Evolutionary conservation across 306 rosid species (phyloP).

Genomic region (Urtica urens): DNA sequence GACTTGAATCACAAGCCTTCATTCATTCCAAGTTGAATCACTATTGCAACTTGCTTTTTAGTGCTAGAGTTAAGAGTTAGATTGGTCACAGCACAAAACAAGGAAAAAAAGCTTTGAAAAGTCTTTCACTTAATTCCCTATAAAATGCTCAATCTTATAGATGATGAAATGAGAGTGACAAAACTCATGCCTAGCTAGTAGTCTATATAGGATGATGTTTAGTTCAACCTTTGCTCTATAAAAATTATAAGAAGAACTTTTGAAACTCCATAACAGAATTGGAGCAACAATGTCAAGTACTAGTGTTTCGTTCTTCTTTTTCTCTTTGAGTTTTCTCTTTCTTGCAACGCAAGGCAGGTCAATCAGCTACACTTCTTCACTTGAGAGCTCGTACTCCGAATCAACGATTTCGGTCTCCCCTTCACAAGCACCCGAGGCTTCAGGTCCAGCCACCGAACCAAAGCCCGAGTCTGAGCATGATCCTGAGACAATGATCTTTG

Average conservation of each 20-base stretch:
- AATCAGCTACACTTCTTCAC: neutral
- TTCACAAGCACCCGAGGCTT: constrained; percentile 11
- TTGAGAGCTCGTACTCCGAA: neutral
- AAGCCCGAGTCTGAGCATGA: neutral
- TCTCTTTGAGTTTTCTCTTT: constrained; percentile 5
- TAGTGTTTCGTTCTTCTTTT: neutral
- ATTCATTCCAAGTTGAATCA: constrained; percentile 4
- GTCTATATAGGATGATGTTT: constrained; percentile 1
- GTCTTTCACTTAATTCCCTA: constrained; percentile 14
- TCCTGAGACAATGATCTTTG: constrained; percentile 9
- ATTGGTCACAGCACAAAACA: constrained; percentile 23
- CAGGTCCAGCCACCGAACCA: constrained; percentile 18
- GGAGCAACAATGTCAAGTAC: neutral
- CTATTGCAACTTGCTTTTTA: constrained; percentile 28
- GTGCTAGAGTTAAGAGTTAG: no score
- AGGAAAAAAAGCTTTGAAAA: neutral
- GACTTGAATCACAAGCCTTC: neutral
- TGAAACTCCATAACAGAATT: constrained; percentile 1
- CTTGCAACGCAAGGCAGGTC: constrained; percentile 6
- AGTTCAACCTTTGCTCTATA: constrained; percentile 15
- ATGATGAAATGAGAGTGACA: constrained; percentile 24
- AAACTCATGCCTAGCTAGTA: constrained; percentile 6
- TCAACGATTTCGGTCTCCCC: constrained; percentile 24
- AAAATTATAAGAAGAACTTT: neutral
- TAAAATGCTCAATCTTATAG: no score